Percentiles rank a stretch among this genome's conserved stretches.
Conservation (phyloP, 495 filamentous ascomycete species). For the Xylaria telfairii region DNA sequence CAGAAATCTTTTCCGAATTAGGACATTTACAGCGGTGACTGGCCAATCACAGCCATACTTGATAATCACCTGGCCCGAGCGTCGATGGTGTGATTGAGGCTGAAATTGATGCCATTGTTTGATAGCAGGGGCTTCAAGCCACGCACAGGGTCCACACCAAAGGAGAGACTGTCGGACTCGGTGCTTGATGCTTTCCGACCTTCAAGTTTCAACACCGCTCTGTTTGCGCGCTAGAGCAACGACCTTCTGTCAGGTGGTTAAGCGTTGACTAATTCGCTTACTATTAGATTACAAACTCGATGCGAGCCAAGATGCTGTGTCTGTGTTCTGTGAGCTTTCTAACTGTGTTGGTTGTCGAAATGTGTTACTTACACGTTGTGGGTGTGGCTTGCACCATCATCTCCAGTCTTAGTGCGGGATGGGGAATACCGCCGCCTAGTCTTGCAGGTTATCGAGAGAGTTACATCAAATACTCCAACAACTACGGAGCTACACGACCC, state of each 20-base stretch:
- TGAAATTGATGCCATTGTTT: constrained; percentile 30
- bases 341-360: neutral
- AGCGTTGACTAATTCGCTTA: neutral
- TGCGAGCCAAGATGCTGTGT: neutral
- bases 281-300: neutral
- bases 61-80: neutral
- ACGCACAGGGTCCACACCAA: neutral
- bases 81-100: constrained; percentile 32
- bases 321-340: neutral
- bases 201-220: neutral
- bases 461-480: neutral
- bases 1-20: constrained; percentile 22
- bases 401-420: neutral
- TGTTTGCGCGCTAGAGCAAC: neutral
- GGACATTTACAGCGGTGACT: neutral
- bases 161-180: neutral
- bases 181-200: neutral
- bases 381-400: neutral
- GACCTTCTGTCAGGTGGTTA: neutral
- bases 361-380: neutral
- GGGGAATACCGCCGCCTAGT: neutral
- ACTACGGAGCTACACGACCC: neutral
- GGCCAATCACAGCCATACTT: constrained; percentile 12
- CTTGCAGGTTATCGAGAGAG: neutral
- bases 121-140: too few relatives aligned